Conservation (phyloP, 306 rosid genomes). For the Ziziphus jujuba region DNA sequence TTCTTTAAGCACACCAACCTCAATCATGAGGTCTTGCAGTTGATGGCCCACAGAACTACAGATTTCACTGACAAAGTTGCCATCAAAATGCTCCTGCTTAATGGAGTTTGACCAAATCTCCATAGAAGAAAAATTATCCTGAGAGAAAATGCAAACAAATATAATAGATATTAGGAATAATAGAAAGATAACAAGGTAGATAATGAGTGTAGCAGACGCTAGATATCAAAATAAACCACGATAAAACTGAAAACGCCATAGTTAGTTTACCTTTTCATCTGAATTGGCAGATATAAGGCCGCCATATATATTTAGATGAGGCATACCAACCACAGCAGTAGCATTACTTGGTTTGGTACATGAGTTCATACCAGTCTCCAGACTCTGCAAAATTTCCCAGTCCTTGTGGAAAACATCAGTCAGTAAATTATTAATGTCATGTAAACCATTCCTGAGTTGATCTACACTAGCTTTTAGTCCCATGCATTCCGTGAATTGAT, state of each 20-base stretch:
- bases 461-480: slow-evolving; percentile 62
- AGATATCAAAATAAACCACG: neutral
- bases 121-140: slow-evolving; percentile 40
- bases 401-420: slow-evolving; percentile 49
- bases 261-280: slow-evolving; percentile 48
- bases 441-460: slow-evolving; percentile 59
- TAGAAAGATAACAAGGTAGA: slow-evolving; percentile 11
- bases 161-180: slow-evolving; percentile 11
- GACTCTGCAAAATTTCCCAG: slow-evolving; percentile 54
- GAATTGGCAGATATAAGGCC: slow-evolving; percentile 34
- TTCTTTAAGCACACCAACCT: slow-evolving; percentile 55
- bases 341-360: slow-evolving; percentile 46
- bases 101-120: slow-evolving; percentile 55
- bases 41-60: slow-evolving; percentile 44
- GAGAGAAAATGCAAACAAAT: slow-evolving; percentile 29
- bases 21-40: slow-evolving; percentile 52
- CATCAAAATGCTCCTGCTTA: slow-evolving; percentile 38
- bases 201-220: neutral
- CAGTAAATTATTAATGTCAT: slow-evolving; percentile 52
- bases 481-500: slow-evolving; percentile 54
- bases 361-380: slow-evolving; percentile 59
- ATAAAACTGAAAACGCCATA: neutral
- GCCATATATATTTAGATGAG: slow-evolving; percentile 33
- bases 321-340: slow-evolving; percentile 34
- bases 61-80: slow-evolving; percentile 38